A percentile compares a stretch with the other conserved stretches of the same genome.
Evolutionary conservation across 1,284 basidiomycete species (phyloP).

Genomic region (Rhodotorula sp.): DNA sequence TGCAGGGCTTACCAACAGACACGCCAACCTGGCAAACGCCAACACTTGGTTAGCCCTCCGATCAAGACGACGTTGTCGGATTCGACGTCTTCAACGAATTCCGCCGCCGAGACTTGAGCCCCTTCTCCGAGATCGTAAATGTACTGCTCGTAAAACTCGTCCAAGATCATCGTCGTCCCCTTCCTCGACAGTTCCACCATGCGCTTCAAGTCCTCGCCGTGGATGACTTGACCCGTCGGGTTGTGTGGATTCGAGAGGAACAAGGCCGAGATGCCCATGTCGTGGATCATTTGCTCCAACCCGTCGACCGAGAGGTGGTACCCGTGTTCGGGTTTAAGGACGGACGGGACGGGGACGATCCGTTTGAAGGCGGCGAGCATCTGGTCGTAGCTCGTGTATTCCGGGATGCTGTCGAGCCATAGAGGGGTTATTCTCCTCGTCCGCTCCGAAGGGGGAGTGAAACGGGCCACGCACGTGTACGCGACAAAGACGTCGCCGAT

Average conservation of each 20-base stretch:
- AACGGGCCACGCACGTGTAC: conserved; percentile 47
- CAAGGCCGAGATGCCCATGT: conserved; percentile 79
- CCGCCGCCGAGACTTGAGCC: conserved; percentile 74
- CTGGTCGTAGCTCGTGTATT: conserved; percentile 68
- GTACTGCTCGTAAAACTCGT: conserved; percentile 89
- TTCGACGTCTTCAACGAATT: conserved; percentile 62
- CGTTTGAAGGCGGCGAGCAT: conserved; percentile 82
- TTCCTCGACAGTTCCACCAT: conserved; percentile 68
- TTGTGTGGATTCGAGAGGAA: conserved; percentile 88
- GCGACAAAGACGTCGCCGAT: conserved; percentile 59
- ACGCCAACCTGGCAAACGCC: conserved; percentile 70
- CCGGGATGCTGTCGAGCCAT: conserved; percentile 57
- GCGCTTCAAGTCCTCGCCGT: conserved; percentile 72
- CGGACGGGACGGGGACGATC: conserved; percentile 83
- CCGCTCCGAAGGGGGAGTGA: not conserved
- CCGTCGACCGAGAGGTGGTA: conserved; percentile 70
- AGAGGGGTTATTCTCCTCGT: not conserved
- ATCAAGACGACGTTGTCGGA: conserved; percentile 63
- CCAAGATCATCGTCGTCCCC: conserved; percentile 75
- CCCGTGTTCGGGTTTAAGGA: conserved; percentile 54
- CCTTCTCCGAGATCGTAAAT: conserved; percentile 80
- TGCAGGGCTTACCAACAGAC: conserved; percentile 63
- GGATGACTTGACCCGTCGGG: conserved; percentile 59
- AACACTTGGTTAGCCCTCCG: conserved; percentile 87
- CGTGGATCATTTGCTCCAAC: conserved; percentile 46